A percentile compares a stretch with the other conserved stretches of the same genome.
phyloP scores from a whole-genome alignment of 768 basidiomycete species.

The Pisolithus orientalis region DNA sequence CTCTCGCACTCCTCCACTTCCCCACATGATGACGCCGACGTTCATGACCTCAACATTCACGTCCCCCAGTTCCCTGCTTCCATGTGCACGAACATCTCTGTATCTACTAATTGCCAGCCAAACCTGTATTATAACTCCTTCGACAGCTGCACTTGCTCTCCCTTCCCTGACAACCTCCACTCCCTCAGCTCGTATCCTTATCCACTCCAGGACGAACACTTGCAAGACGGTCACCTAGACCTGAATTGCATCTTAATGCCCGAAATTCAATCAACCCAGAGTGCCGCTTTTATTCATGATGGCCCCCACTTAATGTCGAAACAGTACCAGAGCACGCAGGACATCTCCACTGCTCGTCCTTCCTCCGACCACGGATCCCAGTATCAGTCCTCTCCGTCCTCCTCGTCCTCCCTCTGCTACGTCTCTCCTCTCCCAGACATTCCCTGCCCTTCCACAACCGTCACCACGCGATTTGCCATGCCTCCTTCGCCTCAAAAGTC shows the following conservation, averaged over 20 bases:
- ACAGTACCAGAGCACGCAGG: conserved; percentile 22
- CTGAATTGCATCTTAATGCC: conserved; percentile 18
- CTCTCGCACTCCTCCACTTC: conserved; percentile 13
- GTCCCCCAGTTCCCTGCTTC: conserved; percentile 13
- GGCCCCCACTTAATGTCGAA: conserved; percentile 23
- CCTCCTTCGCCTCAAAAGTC: conserved; percentile 19
- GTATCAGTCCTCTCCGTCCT: conserved; percentile 21
- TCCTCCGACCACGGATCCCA: conserved; percentile 21
- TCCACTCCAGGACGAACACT: conserved; percentile 19
- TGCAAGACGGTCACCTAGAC: conserved; percentile 19
- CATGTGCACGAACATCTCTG: conserved; percentile 18
- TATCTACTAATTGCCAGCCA: conserved; percentile 25
- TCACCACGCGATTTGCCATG: conserved; percentile 11
- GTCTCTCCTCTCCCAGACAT: conserved; percentile 22
- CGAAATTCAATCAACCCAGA: conserved; percentile 13
- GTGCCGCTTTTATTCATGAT: conserved; percentile 12
- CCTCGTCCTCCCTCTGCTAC: conserved; percentile 18
- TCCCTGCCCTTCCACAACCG: conserved; percentile 12
- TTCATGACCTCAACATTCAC: conserved; percentile 29
- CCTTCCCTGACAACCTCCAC: conserved; percentile 16
- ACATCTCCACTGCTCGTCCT: conserved; percentile 12
- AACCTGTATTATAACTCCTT: conserved; percentile 29
- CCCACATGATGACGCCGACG: conserved; percentile 20
- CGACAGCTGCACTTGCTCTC: conserved; percentile 13
- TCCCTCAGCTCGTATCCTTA: conserved; percentile 18